A percentile compares a stretch with the other conserved stretches of the same genome.
Evolutionary conservation across 768 basidiomycete species (phyloP).

Genomic region (Tephrocybe sp.): DNA sequence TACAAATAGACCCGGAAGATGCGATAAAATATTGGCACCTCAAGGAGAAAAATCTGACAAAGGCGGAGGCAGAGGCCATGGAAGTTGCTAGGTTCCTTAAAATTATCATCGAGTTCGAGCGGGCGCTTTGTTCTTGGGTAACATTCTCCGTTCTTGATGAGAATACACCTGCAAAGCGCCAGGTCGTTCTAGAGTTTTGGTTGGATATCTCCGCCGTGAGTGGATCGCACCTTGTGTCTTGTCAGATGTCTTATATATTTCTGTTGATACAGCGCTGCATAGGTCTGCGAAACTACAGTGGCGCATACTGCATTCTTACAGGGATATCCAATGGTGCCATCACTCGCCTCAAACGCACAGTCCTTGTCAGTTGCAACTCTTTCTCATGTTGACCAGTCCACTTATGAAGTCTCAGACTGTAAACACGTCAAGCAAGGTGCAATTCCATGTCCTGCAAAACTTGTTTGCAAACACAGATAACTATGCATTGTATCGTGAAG

Average conservation of each 20-base stretch:
- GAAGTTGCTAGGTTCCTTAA: slow-evolving; percentile 27
- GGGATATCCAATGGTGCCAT: slow-evolving; percentile 41
- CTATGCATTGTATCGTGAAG: slow-evolving; percentile 25
- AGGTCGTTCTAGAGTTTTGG: slow-evolving; percentile 37
- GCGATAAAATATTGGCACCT: slow-evolving; percentile 39
- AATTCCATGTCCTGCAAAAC: slow-evolving; percentile 26
- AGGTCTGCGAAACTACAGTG: slow-evolving; percentile 43
- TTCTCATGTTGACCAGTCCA: background rate
- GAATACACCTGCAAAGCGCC: slow-evolving; percentile 19
- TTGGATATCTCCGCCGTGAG: slow-evolving; percentile 43
- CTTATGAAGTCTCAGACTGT: slow-evolving; percentile 18
- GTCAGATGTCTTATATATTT: background rate
- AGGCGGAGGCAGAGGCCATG: slow-evolving; percentile 20
- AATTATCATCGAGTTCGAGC: slow-evolving; percentile 33
- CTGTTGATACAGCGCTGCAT: slow-evolving; percentile 36
- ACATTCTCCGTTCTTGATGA: slow-evolving; percentile 30
- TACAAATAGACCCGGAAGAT: slow-evolving; percentile 40
- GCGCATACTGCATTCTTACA: slow-evolving; percentile 36
- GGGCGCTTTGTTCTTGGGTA: slow-evolving; percentile 38
- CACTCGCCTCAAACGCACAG: slow-evolving; percentile 32
- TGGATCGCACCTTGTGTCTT: background rate
- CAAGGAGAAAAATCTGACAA: slow-evolving; percentile 8
- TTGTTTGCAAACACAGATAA: slow-evolving; percentile 29
- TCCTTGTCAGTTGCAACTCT: slow-evolving; percentile 26
- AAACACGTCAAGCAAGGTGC: slow-evolving; percentile 22